Percentiles rank a stretch among this genome's conserved stretches.
phyloP scores from a whole-genome alignment of 1,284 basidiomycete genomes.

The Mycosarcoma maydis region DNA sequence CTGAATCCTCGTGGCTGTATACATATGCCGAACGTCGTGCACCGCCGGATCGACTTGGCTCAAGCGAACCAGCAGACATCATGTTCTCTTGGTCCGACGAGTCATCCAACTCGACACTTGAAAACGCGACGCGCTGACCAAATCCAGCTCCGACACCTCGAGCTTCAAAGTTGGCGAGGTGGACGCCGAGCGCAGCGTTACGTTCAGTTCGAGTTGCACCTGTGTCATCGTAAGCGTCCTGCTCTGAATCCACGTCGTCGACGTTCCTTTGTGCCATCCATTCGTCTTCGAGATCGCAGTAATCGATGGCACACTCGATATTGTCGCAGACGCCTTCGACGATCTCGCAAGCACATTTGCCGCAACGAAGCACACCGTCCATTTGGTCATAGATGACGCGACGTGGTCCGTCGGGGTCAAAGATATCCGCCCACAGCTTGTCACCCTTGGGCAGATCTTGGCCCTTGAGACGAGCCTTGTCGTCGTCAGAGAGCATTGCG shows the following conservation, averaged over 20 bases:
- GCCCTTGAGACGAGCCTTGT: constrained; percentile 31
- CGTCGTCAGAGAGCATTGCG: constrained; percentile 25
- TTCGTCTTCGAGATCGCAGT: constrained; percentile 24
- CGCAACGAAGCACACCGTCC: constrained; percentile 58
- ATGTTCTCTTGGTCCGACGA: constrained; percentile 4
- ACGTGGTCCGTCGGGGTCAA: constrained; percentile 30
- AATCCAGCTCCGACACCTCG: constrained; percentile 20
- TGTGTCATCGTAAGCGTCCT: constrained; percentile 1
- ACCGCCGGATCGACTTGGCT: not conserved
- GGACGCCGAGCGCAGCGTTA: constrained; percentile 6
- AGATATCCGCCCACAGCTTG: constrained; percentile 52
- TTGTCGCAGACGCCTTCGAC: constrained; percentile 56
- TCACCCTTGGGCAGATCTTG: constrained; percentile 41
- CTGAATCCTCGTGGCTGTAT: not conserved
- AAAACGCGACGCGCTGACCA: constrained; percentile 1
- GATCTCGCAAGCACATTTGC: constrained; percentile 59
- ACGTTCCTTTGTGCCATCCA: constrained; percentile 22
- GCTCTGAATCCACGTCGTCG: constrained; percentile 15
- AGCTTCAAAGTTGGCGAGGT: constrained; percentile 20
- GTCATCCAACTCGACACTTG: constrained; percentile 3
- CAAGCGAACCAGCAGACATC: not conserved
- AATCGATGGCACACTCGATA: constrained; percentile 48
- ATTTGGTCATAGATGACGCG: constrained; percentile 57
- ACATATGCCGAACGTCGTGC: not conserved
- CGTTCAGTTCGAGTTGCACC: not conserved